Conservation (phyloP, 1,139 yeast species). For the Hyphopichia buzzinii region DNA sequence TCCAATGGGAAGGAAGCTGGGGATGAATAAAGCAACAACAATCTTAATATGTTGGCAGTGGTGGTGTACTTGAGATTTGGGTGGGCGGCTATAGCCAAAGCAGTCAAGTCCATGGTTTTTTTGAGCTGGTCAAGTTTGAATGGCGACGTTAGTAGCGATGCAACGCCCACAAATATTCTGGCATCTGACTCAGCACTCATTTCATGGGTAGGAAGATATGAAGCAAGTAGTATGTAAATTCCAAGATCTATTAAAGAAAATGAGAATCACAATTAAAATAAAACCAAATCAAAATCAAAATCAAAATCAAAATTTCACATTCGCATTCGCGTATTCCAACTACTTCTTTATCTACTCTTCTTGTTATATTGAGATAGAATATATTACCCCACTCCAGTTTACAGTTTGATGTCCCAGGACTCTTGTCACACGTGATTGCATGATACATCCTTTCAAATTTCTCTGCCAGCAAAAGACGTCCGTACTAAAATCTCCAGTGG, state of each 20-base stretch:
- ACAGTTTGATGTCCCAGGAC: neutral
- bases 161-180: conserved; percentile 9
- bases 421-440: neutral
- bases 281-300: too few species aligned
- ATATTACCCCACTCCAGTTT: too few species aligned
- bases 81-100: neutral
- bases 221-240: too few species aligned
- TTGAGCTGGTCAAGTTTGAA: neutral
- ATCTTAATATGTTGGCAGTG: conserved; percentile 10
- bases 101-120: conserved; percentile 6
- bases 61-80: conserved; percentile 4
- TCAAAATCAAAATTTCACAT: too few species aligned
- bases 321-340: too few species aligned
- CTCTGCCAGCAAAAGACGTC: neutral
- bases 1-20: conserved; percentile 11
- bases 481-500: neutral
- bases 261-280: too few species aligned
- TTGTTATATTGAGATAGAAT: too few species aligned
- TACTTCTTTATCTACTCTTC: too few species aligned
- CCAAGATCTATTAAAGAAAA: too few species aligned
- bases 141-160: conserved; percentile 6
- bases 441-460: neutral
- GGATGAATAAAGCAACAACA: conserved; percentile 14
- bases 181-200: too few species aligned
- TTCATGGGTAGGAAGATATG: too few species aligned